phyloP scores from a whole-genome alignment of 495 filamentous ascomycete genomes.

The Aspergillus bridgeri region DNA sequence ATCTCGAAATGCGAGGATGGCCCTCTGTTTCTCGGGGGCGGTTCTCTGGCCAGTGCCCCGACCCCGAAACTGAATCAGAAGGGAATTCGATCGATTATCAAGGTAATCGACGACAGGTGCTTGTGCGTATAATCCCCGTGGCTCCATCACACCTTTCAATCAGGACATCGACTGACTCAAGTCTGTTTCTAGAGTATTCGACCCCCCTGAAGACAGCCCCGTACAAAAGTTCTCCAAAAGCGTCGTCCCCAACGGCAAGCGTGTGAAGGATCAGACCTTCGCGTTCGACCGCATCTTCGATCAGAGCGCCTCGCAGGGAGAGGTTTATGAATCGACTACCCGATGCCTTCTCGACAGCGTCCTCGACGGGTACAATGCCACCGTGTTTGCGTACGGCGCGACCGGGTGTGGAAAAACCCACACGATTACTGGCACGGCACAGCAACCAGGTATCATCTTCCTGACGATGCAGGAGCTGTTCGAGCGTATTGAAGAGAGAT shows the following conservation, averaged over 20 bases:
- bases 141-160: background rate
- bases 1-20: constrained; percentile 76
- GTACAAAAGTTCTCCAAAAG: constrained; percentile 86
- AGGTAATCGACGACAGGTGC: constrained; percentile 94
- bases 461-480: constrained; percentile 98
- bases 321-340: constrained; percentile 95
- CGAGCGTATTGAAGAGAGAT: constrained; percentile 84
- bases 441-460: constrained; percentile 97
- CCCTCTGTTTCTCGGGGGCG: constrained; percentile 90
- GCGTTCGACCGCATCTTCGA: constrained; percentile 97
- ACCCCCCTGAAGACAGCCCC: constrained; percentile 94
- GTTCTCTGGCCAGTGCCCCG: constrained; percentile 80
- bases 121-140: constrained; percentile 59
- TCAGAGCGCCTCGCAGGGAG: constrained; percentile 86
- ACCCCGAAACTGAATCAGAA: constrained; percentile 79
- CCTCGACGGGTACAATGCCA: constrained; percentile 96
- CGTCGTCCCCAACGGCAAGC: constrained; percentile 79
- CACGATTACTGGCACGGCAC: constrained; percentile 91
- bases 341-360: constrained; percentile 87
- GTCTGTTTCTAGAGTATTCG: constrained; percentile 70
- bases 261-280: constrained; percentile 97
- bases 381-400: constrained; percentile 96
- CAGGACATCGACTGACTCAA: constrained; percentile 12
- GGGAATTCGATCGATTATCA: constrained; percentile 86
- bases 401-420: constrained; percentile 99